Conservation (phyloP, 495 filamentous ascomycete genomes). For the Penicillium diatomitis region DNA sequence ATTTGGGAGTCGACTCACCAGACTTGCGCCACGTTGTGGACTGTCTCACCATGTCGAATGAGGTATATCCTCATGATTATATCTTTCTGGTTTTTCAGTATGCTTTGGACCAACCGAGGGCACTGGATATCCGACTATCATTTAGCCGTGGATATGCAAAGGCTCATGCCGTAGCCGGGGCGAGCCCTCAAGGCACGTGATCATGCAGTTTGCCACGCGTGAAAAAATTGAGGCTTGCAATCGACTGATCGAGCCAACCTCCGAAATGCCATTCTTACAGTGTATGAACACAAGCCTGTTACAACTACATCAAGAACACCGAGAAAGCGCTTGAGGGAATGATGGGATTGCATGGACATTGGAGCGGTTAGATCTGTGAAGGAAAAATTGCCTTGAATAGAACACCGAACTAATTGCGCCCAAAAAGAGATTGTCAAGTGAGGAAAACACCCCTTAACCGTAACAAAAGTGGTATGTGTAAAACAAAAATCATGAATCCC, state of each 20-base stretch:
- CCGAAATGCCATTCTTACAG: neutral
- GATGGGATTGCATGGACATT: constrained; percentile 23
- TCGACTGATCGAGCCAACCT: neutral
- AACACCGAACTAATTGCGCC: constrained; percentile 28
- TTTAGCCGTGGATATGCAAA: too few relatives aligned
- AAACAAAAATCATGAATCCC: constrained; percentile 13
- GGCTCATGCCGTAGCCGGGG: too few relatives aligned
- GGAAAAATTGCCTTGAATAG: constrained; percentile 22
- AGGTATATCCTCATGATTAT: constrained; percentile 60
- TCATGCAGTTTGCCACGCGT: neutral
- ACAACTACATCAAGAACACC: constrained; percentile 2
- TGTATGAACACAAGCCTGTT: neutral
- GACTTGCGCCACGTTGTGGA: constrained; percentile 69
- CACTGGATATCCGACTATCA: too few relatives aligned
- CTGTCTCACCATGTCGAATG: constrained; percentile 80
- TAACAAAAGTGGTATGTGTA: constrained; percentile 23
- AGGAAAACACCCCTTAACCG: constrained; percentile 10
- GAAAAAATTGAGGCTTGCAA: too few relatives aligned
- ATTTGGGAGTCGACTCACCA: constrained; percentile 41
- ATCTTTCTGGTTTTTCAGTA: too few relatives aligned
- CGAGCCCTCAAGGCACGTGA: neutral
- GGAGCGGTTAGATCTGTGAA: constrained; percentile 25
- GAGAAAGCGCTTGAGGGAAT: constrained; percentile 21
- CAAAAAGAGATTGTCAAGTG: constrained; percentile 1
- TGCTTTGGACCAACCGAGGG: too few relatives aligned